Percentiles rank a stretch among this genome's conserved stretches.
These are phyloP conservation scores for Cyclotella sp. DNA, from an alignment of 108 stramenopile genomes.

Conservation along the genomic window DNA sequence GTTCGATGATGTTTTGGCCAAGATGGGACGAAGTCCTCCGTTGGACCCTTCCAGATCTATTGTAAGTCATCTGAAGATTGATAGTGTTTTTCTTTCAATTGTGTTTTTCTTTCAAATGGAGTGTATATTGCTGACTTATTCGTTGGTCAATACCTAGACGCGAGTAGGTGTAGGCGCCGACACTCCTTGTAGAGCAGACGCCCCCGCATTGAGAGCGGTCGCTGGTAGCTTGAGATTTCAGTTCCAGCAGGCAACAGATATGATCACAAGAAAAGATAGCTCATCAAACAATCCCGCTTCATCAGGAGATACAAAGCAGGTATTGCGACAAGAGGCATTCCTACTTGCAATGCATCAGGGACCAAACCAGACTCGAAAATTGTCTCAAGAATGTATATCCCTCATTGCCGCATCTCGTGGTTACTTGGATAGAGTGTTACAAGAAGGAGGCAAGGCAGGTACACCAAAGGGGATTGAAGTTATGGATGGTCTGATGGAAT, in stretches of 20 bases:
- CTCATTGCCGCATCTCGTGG: conserved; percentile 82
- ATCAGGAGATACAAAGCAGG: conserved; percentile 60
- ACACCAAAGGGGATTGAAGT: conserved; percentile 59
- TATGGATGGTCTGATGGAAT: conserved; percentile 57
- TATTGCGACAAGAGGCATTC: conserved; percentile 63
- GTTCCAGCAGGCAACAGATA: conserved; percentile 77
- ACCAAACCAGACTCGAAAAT: conserved; percentile 51
- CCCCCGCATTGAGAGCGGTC: conserved; percentile 80
- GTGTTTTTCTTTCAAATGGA: not conserved
- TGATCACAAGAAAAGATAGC: conserved; percentile 48
- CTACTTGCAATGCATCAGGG: conserved; percentile 88
- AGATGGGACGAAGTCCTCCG: conserved; percentile 68
- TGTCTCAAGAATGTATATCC: conserved; percentile 73
- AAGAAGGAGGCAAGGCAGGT: conserved; percentile 63
- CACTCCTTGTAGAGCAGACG: conserved; percentile 87
- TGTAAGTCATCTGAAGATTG: not conserved
- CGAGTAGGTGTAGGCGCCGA: conserved; percentile 90
- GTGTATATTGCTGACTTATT: not conserved
- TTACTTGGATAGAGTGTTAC: conserved; percentile 64
- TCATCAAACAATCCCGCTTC: conserved; percentile 21
- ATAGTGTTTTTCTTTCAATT: not conserved
- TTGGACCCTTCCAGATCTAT: conserved; percentile 85
- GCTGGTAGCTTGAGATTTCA: conserved; percentile 83
- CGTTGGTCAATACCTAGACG: conserved; percentile 33
- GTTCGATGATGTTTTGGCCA: conserved; percentile 64